Conservation (phyloP, 2,329 filamentous ascomycete species). For the Calonectria crousiana region DNA sequence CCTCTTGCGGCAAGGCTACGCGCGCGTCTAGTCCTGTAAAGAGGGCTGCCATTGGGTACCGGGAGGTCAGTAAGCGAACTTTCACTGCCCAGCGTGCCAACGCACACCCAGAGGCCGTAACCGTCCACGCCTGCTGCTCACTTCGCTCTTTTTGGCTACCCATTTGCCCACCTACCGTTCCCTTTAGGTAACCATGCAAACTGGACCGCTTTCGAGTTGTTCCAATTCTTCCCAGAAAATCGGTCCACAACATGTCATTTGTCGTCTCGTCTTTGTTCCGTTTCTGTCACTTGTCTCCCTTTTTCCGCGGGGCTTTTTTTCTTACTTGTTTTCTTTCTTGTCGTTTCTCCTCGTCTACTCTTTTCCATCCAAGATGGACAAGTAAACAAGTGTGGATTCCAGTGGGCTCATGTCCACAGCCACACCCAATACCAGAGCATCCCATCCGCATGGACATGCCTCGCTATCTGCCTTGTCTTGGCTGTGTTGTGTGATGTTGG, state of each 20-base stretch:
- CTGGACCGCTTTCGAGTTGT: neutral
- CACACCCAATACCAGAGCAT: conserved; percentile 4
- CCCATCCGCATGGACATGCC: conserved; percentile 12
- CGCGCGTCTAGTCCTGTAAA: conserved; percentile 47
- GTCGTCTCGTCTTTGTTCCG: conserved; percentile 11
- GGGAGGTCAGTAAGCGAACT: conserved; percentile 46
- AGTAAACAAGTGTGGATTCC: neutral
- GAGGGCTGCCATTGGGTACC: conserved; percentile 46
- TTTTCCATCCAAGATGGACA: neutral
- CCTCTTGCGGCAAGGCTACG: conserved; percentile 36
- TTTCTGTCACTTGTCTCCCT: neutral
- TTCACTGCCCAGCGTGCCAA: conserved; percentile 41
- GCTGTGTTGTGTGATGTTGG: neutral
- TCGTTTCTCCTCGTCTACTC: neutral
- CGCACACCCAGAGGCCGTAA: conserved; percentile 37
- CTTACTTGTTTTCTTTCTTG: neutral
- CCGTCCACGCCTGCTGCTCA: conserved; percentile 28
- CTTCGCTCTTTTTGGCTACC: conserved; percentile 24
- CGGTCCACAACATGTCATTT: neutral
- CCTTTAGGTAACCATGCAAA: conserved; percentile 10
- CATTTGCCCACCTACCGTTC: conserved; percentile 20
- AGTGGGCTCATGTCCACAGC: neutral
- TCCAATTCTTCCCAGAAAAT: neutral
- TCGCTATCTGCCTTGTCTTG: conserved; percentile 8
- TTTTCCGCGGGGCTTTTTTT: neutral